Percentiles rank a stretch among this genome's conserved stretches.
Conservation (phyloP, 2,329 filamentous ascomycete genomes). For the Microascus cirrosus region DNA sequence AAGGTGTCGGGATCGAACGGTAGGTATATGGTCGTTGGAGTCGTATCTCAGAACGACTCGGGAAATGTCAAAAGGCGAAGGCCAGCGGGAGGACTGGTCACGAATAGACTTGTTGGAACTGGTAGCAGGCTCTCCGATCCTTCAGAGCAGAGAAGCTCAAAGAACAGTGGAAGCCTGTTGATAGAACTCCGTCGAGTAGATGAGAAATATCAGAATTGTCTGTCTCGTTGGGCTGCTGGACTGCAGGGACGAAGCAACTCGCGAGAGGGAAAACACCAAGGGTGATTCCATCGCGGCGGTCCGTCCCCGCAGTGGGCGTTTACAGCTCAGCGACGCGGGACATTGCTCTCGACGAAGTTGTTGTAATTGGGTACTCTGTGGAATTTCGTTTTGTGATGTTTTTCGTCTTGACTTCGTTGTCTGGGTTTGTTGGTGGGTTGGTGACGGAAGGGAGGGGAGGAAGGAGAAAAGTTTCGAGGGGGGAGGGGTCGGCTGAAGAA, state of each 20-base stretch:
- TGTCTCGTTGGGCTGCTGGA: constrained; percentile 77
- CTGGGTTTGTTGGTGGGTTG: constrained; percentile 23
- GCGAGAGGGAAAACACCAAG: neutral
- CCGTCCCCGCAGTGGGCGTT: constrained; percentile 66
- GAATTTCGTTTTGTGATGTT: constrained; percentile 17
- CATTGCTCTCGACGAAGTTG: constrained; percentile 65
- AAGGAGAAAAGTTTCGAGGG: constrained; percentile 3
- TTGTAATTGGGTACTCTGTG: constrained; percentile 16
- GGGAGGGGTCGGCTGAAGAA: constrained; percentile 5
- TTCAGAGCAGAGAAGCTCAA: constrained; percentile 1
- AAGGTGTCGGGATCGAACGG: neutral
- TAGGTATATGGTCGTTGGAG: neutral
- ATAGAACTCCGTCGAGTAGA: constrained; percentile 50
- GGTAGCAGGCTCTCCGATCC: constrained; percentile 3
- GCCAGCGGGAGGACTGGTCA: neutral
- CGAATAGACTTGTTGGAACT: constrained; percentile 4
- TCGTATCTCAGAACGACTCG: neutral
- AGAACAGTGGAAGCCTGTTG: constrained; percentile 31
- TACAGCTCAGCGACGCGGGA: constrained; percentile 82
- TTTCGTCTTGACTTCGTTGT: constrained; percentile 54
- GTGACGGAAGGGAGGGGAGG: constrained; percentile 6
- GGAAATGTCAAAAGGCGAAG: neutral
- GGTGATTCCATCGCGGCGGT: neutral
- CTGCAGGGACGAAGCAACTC: constrained; percentile 42
- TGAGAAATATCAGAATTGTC: constrained; percentile 37